These are phyloP conservation scores for Mucor irregularis DNA, from an alignment of 371 early-diverging fungal genomes.

Conservation along the genomic window DNA sequence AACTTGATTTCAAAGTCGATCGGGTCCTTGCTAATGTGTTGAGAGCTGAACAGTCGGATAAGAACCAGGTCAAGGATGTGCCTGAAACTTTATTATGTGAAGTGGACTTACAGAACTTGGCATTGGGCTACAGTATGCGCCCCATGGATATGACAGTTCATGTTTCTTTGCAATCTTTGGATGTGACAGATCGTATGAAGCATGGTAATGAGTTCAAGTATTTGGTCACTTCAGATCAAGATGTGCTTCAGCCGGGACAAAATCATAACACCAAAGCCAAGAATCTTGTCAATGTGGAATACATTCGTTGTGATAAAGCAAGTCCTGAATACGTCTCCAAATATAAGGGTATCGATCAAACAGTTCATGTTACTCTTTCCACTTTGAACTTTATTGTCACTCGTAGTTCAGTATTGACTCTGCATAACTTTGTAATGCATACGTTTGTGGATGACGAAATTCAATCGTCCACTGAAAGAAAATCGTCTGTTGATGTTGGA, in stretches of 20 bases:
- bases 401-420: constrained; percentile 79
- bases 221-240: constrained; percentile 61
- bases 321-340: constrained; percentile 77
- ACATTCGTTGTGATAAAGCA: constrained; percentile 68
- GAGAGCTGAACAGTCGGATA: constrained; percentile 38
- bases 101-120: constrained; percentile 71
- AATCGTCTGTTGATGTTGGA: not conserved
- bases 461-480: not conserved
- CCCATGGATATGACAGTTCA: constrained; percentile 75
- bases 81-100: constrained; percentile 65
- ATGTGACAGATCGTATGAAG: constrained; percentile 75
- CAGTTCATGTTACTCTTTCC: constrained; percentile 82
- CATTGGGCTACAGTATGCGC: constrained; percentile 68
- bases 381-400: constrained; percentile 83
- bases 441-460: constrained; percentile 70
- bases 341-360: constrained; percentile 81
- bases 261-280: constrained; percentile 32
- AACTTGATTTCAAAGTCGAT: constrained; percentile 72
- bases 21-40: constrained; percentile 70
- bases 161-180: constrained; percentile 73
- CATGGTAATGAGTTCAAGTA: constrained; percentile 68
- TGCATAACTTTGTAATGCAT: constrained; percentile 84
- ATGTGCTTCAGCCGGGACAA: constrained; percentile 19
- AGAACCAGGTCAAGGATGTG: constrained; percentile 25
- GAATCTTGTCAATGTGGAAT: constrained; percentile 73